Conservation (phyloP, 768 basidiomycete species). For the Pluteus cervinus region DNA sequence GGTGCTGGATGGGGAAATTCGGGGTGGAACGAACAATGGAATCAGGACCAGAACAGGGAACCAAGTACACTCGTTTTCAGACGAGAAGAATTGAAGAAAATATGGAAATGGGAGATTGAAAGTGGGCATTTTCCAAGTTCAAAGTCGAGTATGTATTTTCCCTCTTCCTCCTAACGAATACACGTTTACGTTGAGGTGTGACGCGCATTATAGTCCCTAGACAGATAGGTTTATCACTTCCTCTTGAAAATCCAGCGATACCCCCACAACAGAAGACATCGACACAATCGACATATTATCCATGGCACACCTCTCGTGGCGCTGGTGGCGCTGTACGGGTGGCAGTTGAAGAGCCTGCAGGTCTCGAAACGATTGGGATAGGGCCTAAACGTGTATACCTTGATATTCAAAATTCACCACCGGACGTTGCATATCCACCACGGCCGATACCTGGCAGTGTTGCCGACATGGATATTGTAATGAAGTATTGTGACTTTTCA, state of each 20-base stretch:
- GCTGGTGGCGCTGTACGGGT: too few species aligned
- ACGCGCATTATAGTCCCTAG: slow-evolving; percentile 46
- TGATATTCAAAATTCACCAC: slow-evolving; percentile 52
- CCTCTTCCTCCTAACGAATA: slow-evolving; percentile 1
- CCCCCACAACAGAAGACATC: slow-evolving; percentile 41
- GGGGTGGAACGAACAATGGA: slow-evolving; percentile 39
- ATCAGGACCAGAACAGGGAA: slow-evolving; percentile 25
- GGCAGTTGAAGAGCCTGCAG: too few species aligned
- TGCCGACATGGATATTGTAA: slow-evolving; percentile 83
- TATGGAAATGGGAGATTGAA: slow-evolving; percentile 92
- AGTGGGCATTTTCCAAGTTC: slow-evolving; percentile 85
- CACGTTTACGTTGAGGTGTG: background rate
- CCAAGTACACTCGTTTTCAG: slow-evolving; percentile 66
- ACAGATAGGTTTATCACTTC: slow-evolving; percentile 47
- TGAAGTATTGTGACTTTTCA: slow-evolving; percentile 83
- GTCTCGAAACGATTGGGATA: slow-evolving; percentile 53
- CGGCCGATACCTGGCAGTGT: slow-evolving; percentile 76
- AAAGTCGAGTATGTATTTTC: slow-evolving; percentile 47
- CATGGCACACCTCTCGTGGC: slow-evolving; percentile 36
- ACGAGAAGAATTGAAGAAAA: slow-evolving; percentile 67
- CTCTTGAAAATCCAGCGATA: slow-evolving; percentile 63
- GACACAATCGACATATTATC: slow-evolving; percentile 46
- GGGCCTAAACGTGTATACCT: slow-evolving; percentile 77
- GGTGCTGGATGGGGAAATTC: slow-evolving; percentile 11
- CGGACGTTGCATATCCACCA: slow-evolving; percentile 73